phyloP scores from a whole-genome alignment of 192 early-diverging fungal genomes.

The Coemansia sp. region DNA sequence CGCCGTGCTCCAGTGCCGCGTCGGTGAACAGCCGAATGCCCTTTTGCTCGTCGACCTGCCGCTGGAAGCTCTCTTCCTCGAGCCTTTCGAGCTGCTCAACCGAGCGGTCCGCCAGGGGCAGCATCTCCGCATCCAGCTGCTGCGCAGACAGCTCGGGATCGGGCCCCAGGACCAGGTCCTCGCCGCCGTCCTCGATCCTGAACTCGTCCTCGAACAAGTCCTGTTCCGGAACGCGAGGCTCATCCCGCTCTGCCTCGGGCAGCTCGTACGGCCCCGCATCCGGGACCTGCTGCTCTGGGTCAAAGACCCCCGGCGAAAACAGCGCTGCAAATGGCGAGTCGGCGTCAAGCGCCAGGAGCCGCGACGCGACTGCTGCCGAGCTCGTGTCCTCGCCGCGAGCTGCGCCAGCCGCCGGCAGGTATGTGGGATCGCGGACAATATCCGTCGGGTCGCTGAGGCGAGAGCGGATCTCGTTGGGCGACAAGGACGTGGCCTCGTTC shows the following conservation, averaged over 20 bases:
- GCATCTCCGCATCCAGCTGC: constrained; percentile 18
- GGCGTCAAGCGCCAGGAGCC: constrained; percentile 12
- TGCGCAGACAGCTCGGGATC: constrained; percentile 15
- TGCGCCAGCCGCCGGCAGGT: constrained; percentile 20
- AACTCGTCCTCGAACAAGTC: constrained; percentile 14
- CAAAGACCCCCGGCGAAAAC: constrained; percentile 12
- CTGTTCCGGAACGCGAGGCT: constrained; percentile 23
- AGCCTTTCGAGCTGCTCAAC: constrained; percentile 44
- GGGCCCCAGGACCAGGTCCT: constrained; percentile 28
- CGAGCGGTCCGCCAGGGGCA: constrained; percentile 42
- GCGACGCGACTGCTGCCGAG: constrained; percentile 33
- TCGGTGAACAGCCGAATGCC: constrained; percentile 36
- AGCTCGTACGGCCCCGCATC: not conserved
- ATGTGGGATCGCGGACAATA: constrained; percentile 39
- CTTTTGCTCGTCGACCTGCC: constrained; percentile 12
- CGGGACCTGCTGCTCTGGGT: constrained; percentile 22
- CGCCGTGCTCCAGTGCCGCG: constrained; percentile 17
- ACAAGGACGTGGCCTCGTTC: constrained; percentile 29
- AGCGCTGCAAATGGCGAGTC: constrained; percentile 25
- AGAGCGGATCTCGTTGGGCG: constrained; percentile 29
- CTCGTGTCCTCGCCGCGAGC: constrained; percentile 34
- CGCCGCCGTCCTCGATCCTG: constrained; percentile 33
- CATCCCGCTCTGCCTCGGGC: not conserved
- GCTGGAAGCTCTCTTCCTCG: constrained; percentile 48
- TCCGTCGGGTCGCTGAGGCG: constrained; percentile 30